These are phyloP conservation scores for Lumnitzera littorea DNA, from an alignment of 345 rosid species.

Conservation along the genomic window DNA sequence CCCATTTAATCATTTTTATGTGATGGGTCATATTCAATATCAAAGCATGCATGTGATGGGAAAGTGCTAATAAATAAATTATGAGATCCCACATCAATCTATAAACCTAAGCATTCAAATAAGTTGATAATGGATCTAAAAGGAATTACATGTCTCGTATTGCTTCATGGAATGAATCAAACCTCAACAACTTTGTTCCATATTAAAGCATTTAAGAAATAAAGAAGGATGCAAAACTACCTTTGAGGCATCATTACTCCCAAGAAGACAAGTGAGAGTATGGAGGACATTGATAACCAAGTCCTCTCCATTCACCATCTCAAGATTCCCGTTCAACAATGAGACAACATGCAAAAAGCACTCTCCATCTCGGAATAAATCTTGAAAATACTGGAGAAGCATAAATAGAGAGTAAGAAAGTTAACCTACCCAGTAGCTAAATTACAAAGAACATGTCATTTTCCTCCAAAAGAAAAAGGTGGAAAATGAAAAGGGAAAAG, in stretches of 20 bases:
- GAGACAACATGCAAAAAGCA: conserved; percentile 95
- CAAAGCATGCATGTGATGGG: too few relatives aligned
- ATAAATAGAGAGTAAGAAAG: conserved; percentile 6
- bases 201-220: neutral
- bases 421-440: too few relatives aligned
- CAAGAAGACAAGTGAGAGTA: conserved; percentile 74
- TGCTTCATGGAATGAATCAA: too few relatives aligned
- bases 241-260: conserved; percentile 82
- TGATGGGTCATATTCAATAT: too few relatives aligned
- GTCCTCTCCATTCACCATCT: conserved; percentile 67
- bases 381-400: conserved; percentile 72
- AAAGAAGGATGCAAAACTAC: conserved; percentile 24
- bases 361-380: conserved; percentile 79
- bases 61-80: too few relatives aligned
- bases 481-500: neutral
- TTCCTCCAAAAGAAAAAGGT: neutral
- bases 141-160: too few relatives aligned
- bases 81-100: too few relatives aligned
- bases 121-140: too few relatives aligned
- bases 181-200: neutral
- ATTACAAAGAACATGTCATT: too few relatives aligned
- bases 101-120: too few relatives aligned
- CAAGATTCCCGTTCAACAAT: conserved; percentile 78
- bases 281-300: conserved; percentile 84
- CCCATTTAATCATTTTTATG: too few relatives aligned